Conservation (phyloP, 148 eudicot genomes). For the Cornus controversa region DNA sequence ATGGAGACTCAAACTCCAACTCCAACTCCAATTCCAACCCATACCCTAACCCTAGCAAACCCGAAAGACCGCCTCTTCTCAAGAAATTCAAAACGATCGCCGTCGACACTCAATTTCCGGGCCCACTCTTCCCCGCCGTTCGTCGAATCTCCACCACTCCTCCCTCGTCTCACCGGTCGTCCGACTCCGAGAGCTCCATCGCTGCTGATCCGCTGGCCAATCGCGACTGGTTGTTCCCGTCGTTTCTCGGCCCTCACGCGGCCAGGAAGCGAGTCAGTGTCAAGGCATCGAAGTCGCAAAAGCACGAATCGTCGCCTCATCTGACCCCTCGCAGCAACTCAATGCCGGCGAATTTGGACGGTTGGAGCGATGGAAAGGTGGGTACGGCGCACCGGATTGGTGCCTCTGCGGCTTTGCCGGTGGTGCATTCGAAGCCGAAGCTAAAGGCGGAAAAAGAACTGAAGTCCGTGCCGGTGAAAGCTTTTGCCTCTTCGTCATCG, state of each 20-base stretch:
- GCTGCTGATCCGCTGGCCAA: neutral
- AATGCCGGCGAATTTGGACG: slow-evolving; percentile 19
- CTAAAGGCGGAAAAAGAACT: slow-evolving; percentile 23
- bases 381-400: slow-evolving; percentile 1
- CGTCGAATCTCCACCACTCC: slow-evolving; percentile 37
- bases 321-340: slow-evolving; percentile 24
- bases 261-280: slow-evolving; percentile 31
- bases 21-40: slow-evolving; percentile 8
- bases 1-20: slow-evolving; percentile 12
- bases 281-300: slow-evolving; percentile 30
- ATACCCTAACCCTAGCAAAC: slow-evolving; percentile 1
- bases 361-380: neutral
- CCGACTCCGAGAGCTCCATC: slow-evolving; percentile 12
- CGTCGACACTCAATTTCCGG: slow-evolving; percentile 29
- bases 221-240: slow-evolving; percentile 54
- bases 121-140: slow-evolving; percentile 42
- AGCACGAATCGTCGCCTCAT: slow-evolving; percentile 7
- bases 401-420: neutral
- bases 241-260: slow-evolving; percentile 48
- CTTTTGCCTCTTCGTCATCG: slow-evolving; percentile 14
- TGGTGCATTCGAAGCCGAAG: slow-evolving; percentile 6
- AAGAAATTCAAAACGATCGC: slow-evolving; percentile 41
- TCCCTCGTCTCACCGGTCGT: slow-evolving; percentile 14
- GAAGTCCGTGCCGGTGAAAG: slow-evolving; percentile 32
- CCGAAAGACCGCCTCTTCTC: slow-evolving; percentile 32